These are phyloP conservation scores for Saprolegnia parasitica DNA, from an alignment of 352 stramenopile genomes.

Conservation along the genomic window DNA sequence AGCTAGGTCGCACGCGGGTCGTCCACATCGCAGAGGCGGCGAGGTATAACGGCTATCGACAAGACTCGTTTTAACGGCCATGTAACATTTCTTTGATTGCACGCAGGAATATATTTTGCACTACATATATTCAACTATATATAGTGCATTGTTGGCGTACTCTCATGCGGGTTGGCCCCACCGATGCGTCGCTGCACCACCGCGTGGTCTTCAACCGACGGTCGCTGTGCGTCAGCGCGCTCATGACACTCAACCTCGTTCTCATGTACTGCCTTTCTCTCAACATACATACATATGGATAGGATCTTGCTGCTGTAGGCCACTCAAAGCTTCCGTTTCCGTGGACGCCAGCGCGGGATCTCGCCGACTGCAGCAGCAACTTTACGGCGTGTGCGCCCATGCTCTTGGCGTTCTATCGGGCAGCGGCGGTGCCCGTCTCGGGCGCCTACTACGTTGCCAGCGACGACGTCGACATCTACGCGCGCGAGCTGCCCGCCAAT, in stretches of 20 bases:
- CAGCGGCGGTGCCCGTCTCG: not conserved
- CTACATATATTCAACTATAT: too few species aligned
- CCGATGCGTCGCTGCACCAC: too few species aligned
- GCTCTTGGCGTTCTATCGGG: not conserved
- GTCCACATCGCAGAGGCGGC: too few species aligned
- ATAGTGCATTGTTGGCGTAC: too few species aligned
- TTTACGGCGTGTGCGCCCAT: not conserved
- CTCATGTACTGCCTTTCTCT: too few species aligned
- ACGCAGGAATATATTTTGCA: too few species aligned
- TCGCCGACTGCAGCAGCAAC: not conserved
- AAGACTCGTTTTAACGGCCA: too few species aligned
- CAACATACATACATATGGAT: too few species aligned
- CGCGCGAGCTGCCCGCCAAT: not conserved
- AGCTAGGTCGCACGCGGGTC: too few species aligned
- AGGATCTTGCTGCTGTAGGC: not conserved
- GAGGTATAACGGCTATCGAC: too few species aligned
- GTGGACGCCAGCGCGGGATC: not conserved
- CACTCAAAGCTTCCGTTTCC: not conserved
- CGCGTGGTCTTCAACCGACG: not conserved
- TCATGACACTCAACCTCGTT: constrained; percentile 3
- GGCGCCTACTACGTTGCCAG: not conserved
- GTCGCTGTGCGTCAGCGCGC: not conserved
- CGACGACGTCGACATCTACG: not conserved
- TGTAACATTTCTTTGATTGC: too few species aligned
- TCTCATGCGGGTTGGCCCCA: too few species aligned